phyloP scores from a whole-genome alignment of 768 basidiomycete genomes.

The Serendipita sp. region DNA sequence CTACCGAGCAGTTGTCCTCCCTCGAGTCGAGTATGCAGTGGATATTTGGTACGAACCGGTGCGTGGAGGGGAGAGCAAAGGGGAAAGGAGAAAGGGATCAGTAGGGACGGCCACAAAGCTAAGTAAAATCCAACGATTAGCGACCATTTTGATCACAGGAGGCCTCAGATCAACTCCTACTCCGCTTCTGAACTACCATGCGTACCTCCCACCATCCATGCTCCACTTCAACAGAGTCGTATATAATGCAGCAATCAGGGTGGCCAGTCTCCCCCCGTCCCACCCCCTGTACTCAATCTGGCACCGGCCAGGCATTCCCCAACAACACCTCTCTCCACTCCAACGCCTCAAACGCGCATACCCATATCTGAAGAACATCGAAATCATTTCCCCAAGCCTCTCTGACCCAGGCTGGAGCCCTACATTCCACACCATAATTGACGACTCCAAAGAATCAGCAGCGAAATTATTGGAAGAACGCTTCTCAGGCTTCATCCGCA shows the following conservation, averaged over 20 bases:
- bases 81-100: background rate
- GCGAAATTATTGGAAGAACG: background rate
- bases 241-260: background rate
- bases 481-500: background rate
- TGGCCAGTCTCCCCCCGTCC: background rate
- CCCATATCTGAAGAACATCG: background rate
- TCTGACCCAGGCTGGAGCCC: background rate
- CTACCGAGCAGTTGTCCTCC: slow-evolving; percentile 5
- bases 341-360: background rate
- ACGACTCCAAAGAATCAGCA: background rate
- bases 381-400: background rate
- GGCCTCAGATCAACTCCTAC: slow-evolving; percentile 5
- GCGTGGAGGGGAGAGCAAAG: background rate
- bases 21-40: background rate
- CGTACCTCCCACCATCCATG: background rate
- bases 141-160: slow-evolving; percentile 2
- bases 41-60: background rate
- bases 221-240: background rate
- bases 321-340: background rate
- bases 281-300: background rate
- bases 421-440: background rate
- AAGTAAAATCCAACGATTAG: slow-evolving; percentile 4
- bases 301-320: background rate
- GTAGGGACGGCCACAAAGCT: background rate
- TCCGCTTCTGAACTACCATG: slow-evolving; percentile 5